These are phyloP conservation scores for Candida palmyrensis DNA, from an alignment of 805 yeast species.

Conservation along the genomic window DNA sequence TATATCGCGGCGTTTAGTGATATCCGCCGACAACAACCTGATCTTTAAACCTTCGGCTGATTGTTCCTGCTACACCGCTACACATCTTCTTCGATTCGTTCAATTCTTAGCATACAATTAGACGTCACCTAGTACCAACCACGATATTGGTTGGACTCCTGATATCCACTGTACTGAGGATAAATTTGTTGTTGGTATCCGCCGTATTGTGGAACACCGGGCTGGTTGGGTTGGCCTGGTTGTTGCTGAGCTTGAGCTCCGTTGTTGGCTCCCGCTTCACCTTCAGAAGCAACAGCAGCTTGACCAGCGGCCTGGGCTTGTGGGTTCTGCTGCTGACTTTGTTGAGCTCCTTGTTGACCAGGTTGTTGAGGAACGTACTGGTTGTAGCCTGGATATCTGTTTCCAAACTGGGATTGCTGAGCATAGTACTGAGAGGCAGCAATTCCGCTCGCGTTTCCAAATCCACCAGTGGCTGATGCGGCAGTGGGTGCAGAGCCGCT, in stretches of 20 bases:
- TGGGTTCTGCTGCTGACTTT: constrained; percentile 15
- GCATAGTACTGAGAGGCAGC: constrained; percentile 22
- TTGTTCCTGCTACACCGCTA: no score
- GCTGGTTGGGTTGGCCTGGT: constrained; percentile 30
- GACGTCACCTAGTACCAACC: constrained; percentile 43
- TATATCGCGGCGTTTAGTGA: no score
- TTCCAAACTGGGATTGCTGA: constrained; percentile 23
- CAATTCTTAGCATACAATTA: no score
- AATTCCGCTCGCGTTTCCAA: constrained; percentile 8
- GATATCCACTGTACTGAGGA: constrained; percentile 43
- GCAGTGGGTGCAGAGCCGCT: constrained; percentile 6
- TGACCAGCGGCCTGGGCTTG: constrained; percentile 4
- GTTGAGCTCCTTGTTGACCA: constrained; percentile 10
- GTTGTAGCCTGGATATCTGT: constrained; percentile 26
- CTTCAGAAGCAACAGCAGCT: constrained; percentile 1
- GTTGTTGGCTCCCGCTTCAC: constrained; percentile 10
- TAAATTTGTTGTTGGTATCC: constrained; percentile 38
- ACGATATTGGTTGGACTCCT: constrained; percentile 38
- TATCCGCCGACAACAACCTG: no score
- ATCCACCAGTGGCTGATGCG: constrained; percentile 6
- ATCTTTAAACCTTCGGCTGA: no score
- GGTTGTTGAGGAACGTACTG: constrained; percentile 21
- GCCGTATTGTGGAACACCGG: constrained; percentile 37
- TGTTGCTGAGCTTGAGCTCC: constrained; percentile 21
- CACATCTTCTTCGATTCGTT: no score